Evolutionary conservation across 768 basidiomycete species (phyloP).

Genomic region (Lactifluus piperatus): DNA sequence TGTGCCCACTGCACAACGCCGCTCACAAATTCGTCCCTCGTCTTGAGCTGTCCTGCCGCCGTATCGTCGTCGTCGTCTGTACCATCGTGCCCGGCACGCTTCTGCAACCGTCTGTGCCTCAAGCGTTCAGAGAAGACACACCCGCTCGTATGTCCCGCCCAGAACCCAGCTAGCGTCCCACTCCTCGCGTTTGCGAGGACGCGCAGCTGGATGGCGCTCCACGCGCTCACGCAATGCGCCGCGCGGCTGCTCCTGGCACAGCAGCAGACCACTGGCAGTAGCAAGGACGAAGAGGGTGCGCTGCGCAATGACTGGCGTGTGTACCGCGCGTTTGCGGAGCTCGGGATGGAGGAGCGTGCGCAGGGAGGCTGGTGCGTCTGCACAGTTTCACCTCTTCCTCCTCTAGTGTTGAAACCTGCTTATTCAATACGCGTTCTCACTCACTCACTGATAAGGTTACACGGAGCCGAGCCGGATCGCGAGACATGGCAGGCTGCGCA

Average conservation of each 20-base stretch:
- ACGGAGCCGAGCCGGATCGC: slow-evolving; percentile 47
- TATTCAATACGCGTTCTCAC: no score
- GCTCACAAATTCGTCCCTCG: slow-evolving; percentile 36
- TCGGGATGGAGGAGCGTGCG: slow-evolving; percentile 62
- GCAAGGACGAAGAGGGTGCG: slow-evolving; percentile 24
- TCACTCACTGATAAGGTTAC: slow-evolving; percentile 22
- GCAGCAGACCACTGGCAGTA: slow-evolving; percentile 32
- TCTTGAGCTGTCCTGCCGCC: slow-evolving; percentile 45
- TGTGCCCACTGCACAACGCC: slow-evolving; percentile 72
- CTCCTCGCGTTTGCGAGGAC: slow-evolving; percentile 52
- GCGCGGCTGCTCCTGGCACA: slow-evolving; percentile 51
- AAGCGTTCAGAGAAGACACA: slow-evolving; percentile 56
- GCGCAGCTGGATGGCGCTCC: slow-evolving; percentile 66
- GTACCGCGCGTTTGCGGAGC: slow-evolving; percentile 54
- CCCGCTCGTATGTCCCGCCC: slow-evolving; percentile 61
- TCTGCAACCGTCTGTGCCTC: slow-evolving; percentile 76
- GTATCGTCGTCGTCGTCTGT: slow-evolving; percentile 16
- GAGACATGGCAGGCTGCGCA: slow-evolving; percentile 61
- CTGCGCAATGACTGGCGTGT: slow-evolving; percentile 45
- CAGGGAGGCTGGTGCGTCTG: slow-evolving; percentile 38
- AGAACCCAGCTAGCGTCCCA: slow-evolving; percentile 59
- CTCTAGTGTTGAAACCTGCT: slow-evolving; percentile 12
- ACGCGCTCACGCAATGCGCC: slow-evolving; percentile 61
- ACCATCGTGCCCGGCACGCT: slow-evolving; percentile 47
- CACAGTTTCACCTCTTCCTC: neutral